Conservation (phyloP, 2,329 filamentous ascomycete genomes). For the Bisporella sp. region DNA sequence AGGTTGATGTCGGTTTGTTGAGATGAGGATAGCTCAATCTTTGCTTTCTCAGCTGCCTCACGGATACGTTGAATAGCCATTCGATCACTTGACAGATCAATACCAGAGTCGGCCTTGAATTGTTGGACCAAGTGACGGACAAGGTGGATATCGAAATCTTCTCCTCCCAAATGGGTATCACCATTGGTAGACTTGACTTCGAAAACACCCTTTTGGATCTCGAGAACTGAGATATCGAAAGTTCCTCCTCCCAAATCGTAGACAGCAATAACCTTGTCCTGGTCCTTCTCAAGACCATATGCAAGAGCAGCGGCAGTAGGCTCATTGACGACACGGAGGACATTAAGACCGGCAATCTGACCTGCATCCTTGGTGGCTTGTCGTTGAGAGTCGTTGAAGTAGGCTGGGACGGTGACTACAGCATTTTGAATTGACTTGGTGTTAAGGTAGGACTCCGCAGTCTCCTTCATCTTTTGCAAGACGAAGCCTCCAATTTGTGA, state of each 20-base stretch:
- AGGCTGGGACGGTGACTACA: conserved; percentile 92
- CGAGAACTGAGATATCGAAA: conserved; percentile 96
- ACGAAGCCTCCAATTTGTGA: conserved; percentile 98
- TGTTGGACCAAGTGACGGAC: conserved; percentile 89
- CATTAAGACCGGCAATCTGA: conserved; percentile 92
- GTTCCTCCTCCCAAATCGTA: conserved; percentile 98
- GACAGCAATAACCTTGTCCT: conserved; percentile 83
- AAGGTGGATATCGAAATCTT: conserved; percentile 94
- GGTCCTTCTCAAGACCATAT: conserved; percentile 93
- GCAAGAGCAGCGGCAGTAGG: conserved; percentile 92
- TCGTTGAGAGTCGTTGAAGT: conserved; percentile 98
- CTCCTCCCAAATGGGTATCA: conserved; percentile 96
- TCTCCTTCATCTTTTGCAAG: conserved; percentile 99
- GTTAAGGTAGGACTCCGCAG: conserved; percentile 80
- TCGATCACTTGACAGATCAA: conserved; percentile 85
- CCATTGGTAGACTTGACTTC: conserved; percentile 99
- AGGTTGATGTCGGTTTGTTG: conserved; percentile 97
- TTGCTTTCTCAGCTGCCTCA: conserved; percentile 97
- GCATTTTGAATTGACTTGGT: conserved; percentile 90
- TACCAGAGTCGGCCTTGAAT: conserved; percentile 93
- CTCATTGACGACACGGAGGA: conserved; percentile 97
- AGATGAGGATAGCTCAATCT: conserved; percentile 96
- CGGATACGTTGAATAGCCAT: conserved; percentile 99
- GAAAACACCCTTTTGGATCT: conserved; percentile 97
- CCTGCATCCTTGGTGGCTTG: conserved; percentile 98